A percentile compares a stretch with the other conserved stretches of the same genome.
Evolutionary conservation across 1,284 basidiomycete genomes (phyloP).

Genomic region (Malassezia psittaci): DNA sequence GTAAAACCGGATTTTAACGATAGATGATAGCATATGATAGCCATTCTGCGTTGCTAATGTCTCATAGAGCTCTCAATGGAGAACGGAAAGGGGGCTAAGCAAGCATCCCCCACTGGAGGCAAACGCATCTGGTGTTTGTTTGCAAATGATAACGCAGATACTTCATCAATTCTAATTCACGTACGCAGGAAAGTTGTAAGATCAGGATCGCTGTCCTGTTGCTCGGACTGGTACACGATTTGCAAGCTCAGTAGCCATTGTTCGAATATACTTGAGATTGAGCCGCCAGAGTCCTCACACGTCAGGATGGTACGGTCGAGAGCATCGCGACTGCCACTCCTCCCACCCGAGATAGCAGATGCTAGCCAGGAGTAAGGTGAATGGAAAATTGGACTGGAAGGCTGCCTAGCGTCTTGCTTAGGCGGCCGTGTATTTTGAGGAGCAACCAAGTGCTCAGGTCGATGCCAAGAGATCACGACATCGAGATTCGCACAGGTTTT

Average conservation of each 20-base stretch:
- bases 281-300: not conserved
- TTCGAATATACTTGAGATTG: constrained; percentile 5
- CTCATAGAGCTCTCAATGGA: constrained; percentile 11
- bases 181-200: constrained; percentile 4
- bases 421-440: constrained; percentile 1
- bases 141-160: constrained; percentile 11
- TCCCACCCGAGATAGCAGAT: constrained; percentile 6
- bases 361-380: constrained; percentile 18
- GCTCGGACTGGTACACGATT: not conserved
- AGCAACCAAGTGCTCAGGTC: not conserved
- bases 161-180: not conserved
- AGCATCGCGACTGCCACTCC: not conserved
- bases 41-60: not conserved
- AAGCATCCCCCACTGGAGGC: constrained; percentile 8
- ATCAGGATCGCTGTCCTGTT: not conserved
- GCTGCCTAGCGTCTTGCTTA: not conserved
- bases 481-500: constrained; percentile 1
- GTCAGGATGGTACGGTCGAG: not conserved
- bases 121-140: constrained; percentile 9
- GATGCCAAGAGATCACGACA: constrained; percentile 9
- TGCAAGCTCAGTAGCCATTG: constrained; percentile 13
- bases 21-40: not conserved
- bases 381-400: constrained; percentile 3
- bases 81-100: constrained; percentile 12
- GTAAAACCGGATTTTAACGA: too few relatives aligned